Evolutionary conservation across 176 grass and related monocot species (phyloP), one percentile per base, ranked within the genome.

Genomic region (Eragrostis curvula): DNA sequence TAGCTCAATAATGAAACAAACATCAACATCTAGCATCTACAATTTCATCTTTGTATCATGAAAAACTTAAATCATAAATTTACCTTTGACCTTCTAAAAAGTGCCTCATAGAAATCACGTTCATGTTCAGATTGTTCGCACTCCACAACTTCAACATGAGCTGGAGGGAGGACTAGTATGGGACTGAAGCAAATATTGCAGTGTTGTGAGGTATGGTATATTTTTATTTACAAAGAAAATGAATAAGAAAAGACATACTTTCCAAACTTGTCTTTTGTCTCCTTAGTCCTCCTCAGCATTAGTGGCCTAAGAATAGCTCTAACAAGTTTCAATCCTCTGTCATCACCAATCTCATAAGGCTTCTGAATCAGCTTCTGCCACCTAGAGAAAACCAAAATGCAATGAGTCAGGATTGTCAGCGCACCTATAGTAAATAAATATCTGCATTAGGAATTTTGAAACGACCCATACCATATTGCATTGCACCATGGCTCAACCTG

Each of bases 1-100:
- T 39, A 24, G 20, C 28, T n/a, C 61, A 17, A 50, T 15, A 42
- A 73, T 52, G 16, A 53, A 48, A 47, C 44, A 58, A 23, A 51
- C 15, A 63, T 50, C 18, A 14, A 52, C 53, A 67, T 9, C 8
- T 21, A 51, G 11, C 1, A 67, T 71, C 9, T 51, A 48, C 17
- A 81, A 27, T 13, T 61, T 5, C 17, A 30, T 49, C 2, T 73
- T 36, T 45, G 12, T 69, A 42, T 48, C 23, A 70, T 18, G 41
- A 70, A 78, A 78, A 39, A 23, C 69, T 8, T 47, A 3, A 44
- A 71, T 55, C 36, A 52, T 4, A 68, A 79, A 23, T 40, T 39
- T 89, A 92, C 95, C 92, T 97, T 94, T 63, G 95, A 97, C 75
- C 85, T 94, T 73, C 77, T 89, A 64, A 94, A 97, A 68, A 97